phyloP scores from a whole-genome alignment of 345 rosid species.

The Eucalyptus guilfoylei region DNA sequence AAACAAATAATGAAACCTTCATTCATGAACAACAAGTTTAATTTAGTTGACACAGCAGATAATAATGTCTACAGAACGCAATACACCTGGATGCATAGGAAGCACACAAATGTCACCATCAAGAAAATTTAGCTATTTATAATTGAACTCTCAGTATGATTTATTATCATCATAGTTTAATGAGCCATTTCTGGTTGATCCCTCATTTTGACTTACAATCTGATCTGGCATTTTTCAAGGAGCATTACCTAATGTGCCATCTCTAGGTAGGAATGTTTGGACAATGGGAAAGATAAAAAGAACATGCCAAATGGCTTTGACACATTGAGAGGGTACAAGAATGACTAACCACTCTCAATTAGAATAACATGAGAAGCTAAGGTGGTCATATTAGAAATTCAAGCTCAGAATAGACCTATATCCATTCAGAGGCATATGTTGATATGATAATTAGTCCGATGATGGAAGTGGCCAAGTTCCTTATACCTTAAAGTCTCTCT shows the following conservation, averaged over 20 bases:
- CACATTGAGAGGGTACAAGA: neutral
- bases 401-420: neutral
- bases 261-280: neutral
- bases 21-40: neutral
- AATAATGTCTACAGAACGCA: neutral
- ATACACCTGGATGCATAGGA: neutral
- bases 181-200: neutral
- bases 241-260: neutral
- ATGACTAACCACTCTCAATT: no score
- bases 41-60: neutral
- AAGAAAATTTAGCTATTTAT: neutral
- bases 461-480: neutral
- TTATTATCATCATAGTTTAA: neutral
- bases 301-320: neutral
- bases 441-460: neutral
- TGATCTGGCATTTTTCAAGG: neutral
- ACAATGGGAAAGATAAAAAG: neutral
- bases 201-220: neutral
- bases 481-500: neutral
- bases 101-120: neutral
- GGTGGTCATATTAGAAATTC: no score
- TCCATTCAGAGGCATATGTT: neutral
- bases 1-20: neutral
- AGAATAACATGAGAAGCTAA: no score
- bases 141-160: neutral